These are phyloP conservation scores for Arthrocladium fulminans DNA, from an alignment of 2,329 filamentous ascomycete genomes.

Conservation along the genomic window DNA sequence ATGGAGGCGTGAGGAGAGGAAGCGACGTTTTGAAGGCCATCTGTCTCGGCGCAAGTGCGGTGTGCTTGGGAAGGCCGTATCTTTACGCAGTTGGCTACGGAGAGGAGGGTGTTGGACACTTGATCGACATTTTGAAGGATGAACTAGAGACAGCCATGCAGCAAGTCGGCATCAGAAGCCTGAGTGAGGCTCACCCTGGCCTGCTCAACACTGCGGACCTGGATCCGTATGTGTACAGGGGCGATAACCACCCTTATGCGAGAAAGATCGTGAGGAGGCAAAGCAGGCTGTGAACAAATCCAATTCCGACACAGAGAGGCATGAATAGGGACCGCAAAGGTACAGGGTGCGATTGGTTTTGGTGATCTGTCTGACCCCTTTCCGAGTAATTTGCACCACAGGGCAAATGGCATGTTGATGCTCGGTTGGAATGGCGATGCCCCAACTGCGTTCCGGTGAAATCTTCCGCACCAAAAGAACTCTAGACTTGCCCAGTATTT, in stretches of 20 bases:
- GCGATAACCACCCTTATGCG: conserved; percentile 37
- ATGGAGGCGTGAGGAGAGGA: conserved; percentile 46
- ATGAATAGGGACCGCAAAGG: no score
- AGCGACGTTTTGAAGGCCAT: conserved; percentile 49
- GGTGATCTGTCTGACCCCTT: no score
- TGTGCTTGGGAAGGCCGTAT: conserved; percentile 46
- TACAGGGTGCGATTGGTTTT: no score
- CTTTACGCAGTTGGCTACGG: conserved; percentile 47
- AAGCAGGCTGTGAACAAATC: conserved; percentile 3
- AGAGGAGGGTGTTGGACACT: conserved; percentile 45
- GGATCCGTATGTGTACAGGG: conserved; percentile 41
- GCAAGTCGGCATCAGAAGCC: conserved; percentile 53
- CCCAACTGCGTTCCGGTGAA: no score
- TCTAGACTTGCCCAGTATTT: no score
- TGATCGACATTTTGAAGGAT: conserved; percentile 41
- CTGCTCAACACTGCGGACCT: conserved; percentile 45
- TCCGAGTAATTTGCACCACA: no score
- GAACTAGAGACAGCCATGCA: conserved; percentile 60
- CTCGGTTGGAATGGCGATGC: no score
- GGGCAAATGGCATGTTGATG: no score
- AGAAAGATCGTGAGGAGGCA: conserved; percentile 41
- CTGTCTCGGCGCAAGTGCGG: conserved; percentile 45
- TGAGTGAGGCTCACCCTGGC: conserved; percentile 53
- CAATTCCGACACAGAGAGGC: neutral
- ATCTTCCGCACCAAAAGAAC: no score